Conservation (phyloP, 2,329 filamentous ascomycete genomes). For the Thyridium curvatum region DNA sequence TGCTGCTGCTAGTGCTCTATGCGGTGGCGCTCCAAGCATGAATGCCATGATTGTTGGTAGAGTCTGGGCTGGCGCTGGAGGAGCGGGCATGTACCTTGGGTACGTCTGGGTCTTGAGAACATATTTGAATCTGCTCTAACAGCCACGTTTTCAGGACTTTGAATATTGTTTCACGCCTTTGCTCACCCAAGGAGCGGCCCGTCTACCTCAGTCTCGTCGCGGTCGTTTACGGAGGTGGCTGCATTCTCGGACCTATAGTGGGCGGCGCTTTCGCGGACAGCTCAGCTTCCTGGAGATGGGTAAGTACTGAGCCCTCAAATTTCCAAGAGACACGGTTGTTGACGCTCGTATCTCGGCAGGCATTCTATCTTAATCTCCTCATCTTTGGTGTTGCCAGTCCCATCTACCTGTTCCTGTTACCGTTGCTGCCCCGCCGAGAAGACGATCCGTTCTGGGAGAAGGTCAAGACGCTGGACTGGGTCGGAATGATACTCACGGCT, state of each 20-base stretch:
- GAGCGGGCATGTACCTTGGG: slow-evolving; percentile 34
- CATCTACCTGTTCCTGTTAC: slow-evolving; percentile 21
- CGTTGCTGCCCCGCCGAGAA: slow-evolving; percentile 9
- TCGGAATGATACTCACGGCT: slow-evolving; percentile 34
- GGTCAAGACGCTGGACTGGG: slow-evolving; percentile 29
- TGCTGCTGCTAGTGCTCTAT: slow-evolving; percentile 26
- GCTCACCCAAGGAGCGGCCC: slow-evolving; percentile 15
- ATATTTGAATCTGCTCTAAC: too few relatives aligned
- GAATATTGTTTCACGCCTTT: slow-evolving; percentile 15
- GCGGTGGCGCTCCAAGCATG: slow-evolving; percentile 36
- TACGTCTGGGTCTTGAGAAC: too few relatives aligned
- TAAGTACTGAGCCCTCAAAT: too few relatives aligned
- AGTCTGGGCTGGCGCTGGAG: slow-evolving; percentile 35
- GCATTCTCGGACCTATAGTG: slow-evolving; percentile 38
- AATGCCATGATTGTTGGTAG: slow-evolving; percentile 41
- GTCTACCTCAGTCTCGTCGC: slow-evolving; percentile 19
- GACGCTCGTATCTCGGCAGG: too few relatives aligned
- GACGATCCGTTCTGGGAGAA: slow-evolving; percentile 13
- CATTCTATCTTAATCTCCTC: slow-evolving; percentile 51
- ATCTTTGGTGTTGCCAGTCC: slow-evolving; percentile 28
- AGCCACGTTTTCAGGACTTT: slow-evolving; percentile 7
- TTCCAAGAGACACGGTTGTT: too few relatives aligned
- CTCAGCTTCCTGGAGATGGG: slow-evolving; percentile 36
- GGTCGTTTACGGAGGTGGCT: slow-evolving; percentile 34
- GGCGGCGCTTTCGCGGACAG: slow-evolving; percentile 37